Evolutionary conservation across 768 basidiomycete genomes (phyloP).

Genomic region (Naganishia onofrii): DNA sequence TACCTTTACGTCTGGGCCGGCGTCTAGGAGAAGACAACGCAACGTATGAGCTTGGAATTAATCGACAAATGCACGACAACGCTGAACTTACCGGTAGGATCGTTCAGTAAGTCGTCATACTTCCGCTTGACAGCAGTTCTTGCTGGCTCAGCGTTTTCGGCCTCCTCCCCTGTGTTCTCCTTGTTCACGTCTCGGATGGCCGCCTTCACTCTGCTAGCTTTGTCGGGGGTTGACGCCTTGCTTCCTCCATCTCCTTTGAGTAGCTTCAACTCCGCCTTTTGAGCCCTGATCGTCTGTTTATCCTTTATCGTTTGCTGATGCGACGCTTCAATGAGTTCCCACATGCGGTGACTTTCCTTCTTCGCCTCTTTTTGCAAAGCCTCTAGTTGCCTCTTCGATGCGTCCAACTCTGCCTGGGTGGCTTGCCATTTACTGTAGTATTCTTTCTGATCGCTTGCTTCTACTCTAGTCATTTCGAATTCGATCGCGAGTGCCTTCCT

Average conservation of each 20-base stretch:
- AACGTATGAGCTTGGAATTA: background rate
- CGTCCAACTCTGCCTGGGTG: background rate
- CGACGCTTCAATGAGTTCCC: background rate
- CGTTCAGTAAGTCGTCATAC: background rate
- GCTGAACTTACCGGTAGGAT: background rate
- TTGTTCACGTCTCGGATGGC: background rate
- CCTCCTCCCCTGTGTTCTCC: background rate
- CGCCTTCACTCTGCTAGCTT: background rate
- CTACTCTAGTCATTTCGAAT: background rate
- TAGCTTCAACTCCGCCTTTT: background rate
- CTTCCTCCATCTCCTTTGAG: background rate
- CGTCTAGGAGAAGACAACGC: background rate
- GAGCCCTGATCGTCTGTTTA: background rate
- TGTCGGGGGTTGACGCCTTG: background rate
- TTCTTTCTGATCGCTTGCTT: background rate
- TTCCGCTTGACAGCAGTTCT: conserved; percentile 2
- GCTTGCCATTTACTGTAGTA: conserved; percentile 2
- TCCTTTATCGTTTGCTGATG: background rate
- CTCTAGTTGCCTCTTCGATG: background rate
- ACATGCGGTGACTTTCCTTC: too few species aligned
- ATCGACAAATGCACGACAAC: background rate
- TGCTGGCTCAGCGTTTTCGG: background rate
- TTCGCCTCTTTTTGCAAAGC: background rate
- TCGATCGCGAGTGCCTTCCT: background rate
- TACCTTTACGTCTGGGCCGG: background rate